phyloP scores from a whole-genome alignment of 2,329 filamentous ascomycete species.

The Aureobasidium uvarum region DNA sequence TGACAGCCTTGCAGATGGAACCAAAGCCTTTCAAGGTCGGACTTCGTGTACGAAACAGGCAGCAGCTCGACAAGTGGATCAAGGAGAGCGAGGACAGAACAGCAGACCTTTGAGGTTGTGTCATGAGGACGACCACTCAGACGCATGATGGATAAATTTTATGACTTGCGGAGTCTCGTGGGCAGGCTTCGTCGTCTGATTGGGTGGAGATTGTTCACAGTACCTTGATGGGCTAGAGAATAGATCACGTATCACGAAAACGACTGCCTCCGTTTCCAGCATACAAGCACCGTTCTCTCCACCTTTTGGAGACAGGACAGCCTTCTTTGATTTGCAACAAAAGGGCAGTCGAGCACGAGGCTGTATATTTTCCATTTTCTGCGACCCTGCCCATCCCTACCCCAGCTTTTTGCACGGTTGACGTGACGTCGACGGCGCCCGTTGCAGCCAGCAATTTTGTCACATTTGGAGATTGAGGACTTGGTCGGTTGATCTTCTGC shows the following conservation, averaged over 20 bases:
- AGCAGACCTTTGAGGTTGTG: conserved; percentile 38
- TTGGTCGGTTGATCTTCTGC: conserved; percentile 9
- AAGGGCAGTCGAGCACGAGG: neutral
- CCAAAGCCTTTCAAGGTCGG: conserved; percentile 53
- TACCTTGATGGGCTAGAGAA: conserved; percentile 17
- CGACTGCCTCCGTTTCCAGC: neutral
- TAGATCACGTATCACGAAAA: conserved; percentile 12
- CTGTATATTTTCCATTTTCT: neutral
- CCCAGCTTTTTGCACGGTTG: neutral
- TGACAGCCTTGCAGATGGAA: conserved; percentile 47
- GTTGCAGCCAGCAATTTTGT: conserved; percentile 19
- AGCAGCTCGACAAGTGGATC: conserved; percentile 48
- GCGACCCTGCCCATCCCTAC: conserved; percentile 8
- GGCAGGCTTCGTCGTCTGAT: neutral
- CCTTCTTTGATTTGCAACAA: neutral
- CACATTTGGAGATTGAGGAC: neutral
- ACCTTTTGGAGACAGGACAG: neutral
- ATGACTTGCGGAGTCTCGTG: neutral
- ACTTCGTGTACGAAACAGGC: conserved; percentile 46
- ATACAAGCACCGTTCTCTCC: neutral
- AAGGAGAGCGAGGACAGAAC: conserved; percentile 49
- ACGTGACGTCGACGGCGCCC: conserved; percentile 13
- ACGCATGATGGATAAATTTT: neutral
- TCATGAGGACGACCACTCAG: neutral
- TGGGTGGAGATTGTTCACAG: neutral